phyloP scores from a whole-genome alignment of 2,329 filamentous ascomycete genomes.

The Curvularia lunata region DNA sequence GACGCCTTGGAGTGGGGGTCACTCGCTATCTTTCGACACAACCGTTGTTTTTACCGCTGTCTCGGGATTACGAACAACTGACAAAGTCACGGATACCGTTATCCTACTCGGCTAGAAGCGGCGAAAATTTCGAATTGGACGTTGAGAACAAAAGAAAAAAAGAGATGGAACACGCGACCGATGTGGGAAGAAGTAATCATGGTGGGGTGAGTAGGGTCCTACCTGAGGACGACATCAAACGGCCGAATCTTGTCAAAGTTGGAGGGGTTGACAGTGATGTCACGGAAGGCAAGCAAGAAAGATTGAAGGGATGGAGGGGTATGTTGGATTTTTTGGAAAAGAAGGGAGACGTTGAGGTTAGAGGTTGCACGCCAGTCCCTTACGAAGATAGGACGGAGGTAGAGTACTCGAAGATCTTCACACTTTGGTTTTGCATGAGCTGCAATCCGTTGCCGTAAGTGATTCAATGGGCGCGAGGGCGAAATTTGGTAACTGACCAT shows the following conservation, averaged over 20 bases:
- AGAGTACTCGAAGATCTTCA: slow-evolving; percentile 63
- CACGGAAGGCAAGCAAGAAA: slow-evolving; percentile 20
- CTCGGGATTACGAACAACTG: slow-evolving; percentile 4
- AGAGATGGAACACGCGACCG: slow-evolving; percentile 1
- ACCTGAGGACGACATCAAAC: slow-evolving; percentile 13
- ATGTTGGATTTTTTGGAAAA: slow-evolving; percentile 29
- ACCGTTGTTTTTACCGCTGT: slow-evolving; percentile 7
- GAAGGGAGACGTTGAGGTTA: slow-evolving; percentile 41
- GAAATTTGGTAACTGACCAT: slow-evolving; percentile 1
- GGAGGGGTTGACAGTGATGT: slow-evolving; percentile 11
- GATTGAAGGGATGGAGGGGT: slow-evolving; percentile 21
- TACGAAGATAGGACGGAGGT: slow-evolving; percentile 61
- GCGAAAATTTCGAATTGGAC: slow-evolving; percentile 6
- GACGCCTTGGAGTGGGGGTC: slow-evolving; percentile 6
- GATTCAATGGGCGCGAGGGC: background rate
- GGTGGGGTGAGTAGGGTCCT: slow-evolving; percentile 2
- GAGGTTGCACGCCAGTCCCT: slow-evolving; percentile 63
- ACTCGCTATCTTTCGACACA: background rate
- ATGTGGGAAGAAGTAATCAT: slow-evolving; percentile 1
- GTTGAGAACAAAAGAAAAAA: background rate
- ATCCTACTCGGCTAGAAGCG: slow-evolving; percentile 16
- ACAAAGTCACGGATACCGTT: slow-evolving; percentile 3
- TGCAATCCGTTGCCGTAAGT: slow-evolving; percentile 64
- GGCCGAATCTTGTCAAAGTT: slow-evolving; percentile 2
- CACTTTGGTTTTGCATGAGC: slow-evolving; percentile 65